phyloP scores from a whole-genome alignment of 1,139 yeast species.

The Blastobotrys indianensis region DNA sequence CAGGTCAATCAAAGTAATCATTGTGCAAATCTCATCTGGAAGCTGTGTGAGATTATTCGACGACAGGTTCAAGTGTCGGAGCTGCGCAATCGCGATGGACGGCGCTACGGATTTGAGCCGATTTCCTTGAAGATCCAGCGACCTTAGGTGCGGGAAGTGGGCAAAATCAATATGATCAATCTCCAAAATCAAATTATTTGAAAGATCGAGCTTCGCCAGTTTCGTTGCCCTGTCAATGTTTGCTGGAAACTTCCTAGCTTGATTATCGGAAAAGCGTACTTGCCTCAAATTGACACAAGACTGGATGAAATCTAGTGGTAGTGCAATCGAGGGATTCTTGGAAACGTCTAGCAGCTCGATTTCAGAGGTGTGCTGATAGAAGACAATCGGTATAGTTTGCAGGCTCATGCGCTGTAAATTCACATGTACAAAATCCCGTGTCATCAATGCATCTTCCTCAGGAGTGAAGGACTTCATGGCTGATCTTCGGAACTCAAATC shows the following conservation, averaged over 20 bases:
- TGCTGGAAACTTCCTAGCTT: conserved; percentile 67
- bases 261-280: conserved; percentile 65
- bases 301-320: conserved; percentile 83
- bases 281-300: conserved; percentile 66
- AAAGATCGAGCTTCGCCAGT: conserved; percentile 62
- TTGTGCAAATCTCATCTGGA: conserved; percentile 63
- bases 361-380: conserved; percentile 76
- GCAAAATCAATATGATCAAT: conserved; percentile 30
- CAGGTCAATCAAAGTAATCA: conserved; percentile 56
- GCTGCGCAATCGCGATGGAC: conserved; percentile 50
- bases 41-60: conserved; percentile 69
- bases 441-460: conserved; percentile 57
- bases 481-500: conserved; percentile 71
- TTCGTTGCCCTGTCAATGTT: conserved; percentile 65
- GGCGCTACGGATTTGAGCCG: conserved; percentile 62
- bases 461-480: conserved; percentile 62
- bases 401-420: conserved; percentile 68
- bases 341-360: conserved; percentile 80
- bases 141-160: conserved; percentile 25
- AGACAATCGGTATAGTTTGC: conserved; percentile 77
- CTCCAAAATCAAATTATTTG: conserved; percentile 32
- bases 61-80: conserved; percentile 64
- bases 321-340: conserved; percentile 75
- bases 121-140: conserved; percentile 55
- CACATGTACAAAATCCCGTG: conserved; percentile 68